Evolutionary conservation across 2,329 filamentous ascomycete genomes (phyloP), one percentile per base, ranked within the genome.

Genomic region (Reticulascus tulasneorum): DNA sequence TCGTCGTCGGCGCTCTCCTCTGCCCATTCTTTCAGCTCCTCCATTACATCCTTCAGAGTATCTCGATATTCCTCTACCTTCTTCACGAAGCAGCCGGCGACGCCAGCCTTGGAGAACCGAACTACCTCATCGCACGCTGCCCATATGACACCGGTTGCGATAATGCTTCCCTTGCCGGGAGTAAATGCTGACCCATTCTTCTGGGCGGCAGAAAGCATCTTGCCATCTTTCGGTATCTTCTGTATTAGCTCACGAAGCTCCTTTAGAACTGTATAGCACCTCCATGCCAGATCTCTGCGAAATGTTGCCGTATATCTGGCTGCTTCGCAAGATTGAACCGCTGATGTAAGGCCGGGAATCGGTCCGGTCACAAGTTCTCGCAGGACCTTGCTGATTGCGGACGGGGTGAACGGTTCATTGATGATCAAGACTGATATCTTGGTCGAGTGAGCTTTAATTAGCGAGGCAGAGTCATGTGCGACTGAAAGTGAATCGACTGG

Each of bases 11-110:
- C 72, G 9, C 77, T 74, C 50, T 88, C 84, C 2, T 88, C 84
- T 15, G 82, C 79, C 88, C 90, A 96, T 49, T 91, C 87, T 55
- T 88, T 86, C 46, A 96, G 60, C 63, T 96, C 91, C 44, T 86
- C 78, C 48, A 94, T 76, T 0, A 88, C 84, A 63, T 96, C 91
- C 49, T 86, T 77, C 17, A 96, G 66, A 3, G 84, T 77, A 37
- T 86, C 86, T 25, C 79, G 69, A 61, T 83, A 86, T 55, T 89
- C 73, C 48, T 86, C 78, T 2, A 83, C 83, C 54, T 84, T 89
- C 47, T 74, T 69, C 1, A 84, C 71, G 29, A 91, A 72, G 38
- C 89, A 67, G 0, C 83, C 86, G 0, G 75, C 76, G 6, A 94
- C 73, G 0, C 88, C 89, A 17, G 79, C 63, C 6, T 69, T 70